Base-by-base conservation (phyloP, 768 basidiomycete genomes). In the Dioszegia crocea region DNA sequence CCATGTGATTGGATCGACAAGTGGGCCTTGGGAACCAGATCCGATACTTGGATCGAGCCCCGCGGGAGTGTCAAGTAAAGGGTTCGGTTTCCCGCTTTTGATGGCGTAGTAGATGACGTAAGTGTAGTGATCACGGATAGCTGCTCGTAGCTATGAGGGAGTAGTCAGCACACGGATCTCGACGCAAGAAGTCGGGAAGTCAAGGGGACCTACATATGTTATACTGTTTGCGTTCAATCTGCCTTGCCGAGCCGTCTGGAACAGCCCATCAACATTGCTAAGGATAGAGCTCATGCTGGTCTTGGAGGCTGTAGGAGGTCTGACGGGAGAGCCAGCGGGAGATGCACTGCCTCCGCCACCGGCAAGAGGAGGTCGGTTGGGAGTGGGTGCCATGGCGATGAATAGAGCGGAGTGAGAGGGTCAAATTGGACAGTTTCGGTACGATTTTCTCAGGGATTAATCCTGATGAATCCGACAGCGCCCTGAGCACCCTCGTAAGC, bases 41-140 rank as follows among this genome's bases (percentile, higher is more conserved):
- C 12, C 50, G 17, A 50, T 31, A 23, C 26, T 26, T 19, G 61
- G 61, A 30, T 62, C 41, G 26, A 62, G 38, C 11, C 11, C 19
- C 9, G 26, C 9, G 23, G 61, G 61, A 14, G 56, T 30, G n/a
- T 41, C 33, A 8, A 58, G 36, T 31, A 62, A 36, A 11, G 61
- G 61, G 30, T 62, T 62, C 3, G 61, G 43, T 17, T 48, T 47
- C 10, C 44, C 51, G 9, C 30, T 39, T 8, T 46, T 30, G 2
- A 62, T n/a, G 11, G 61, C 38, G 29, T 57, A 29, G 5, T 47
- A 17, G 33, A 56, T 45, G 4, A 62, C 58, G 19, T 33, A 50
- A 2, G 48, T 38, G 19, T 57, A 23, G 29, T 62, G 48, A 1
- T 40, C 48, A 24, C 24, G 23, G 2, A 61, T 61, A 24, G 56